phyloP scores from a whole-genome alignment of 306 rosid genomes.

The Herpetospermum pedunculosum region DNA sequence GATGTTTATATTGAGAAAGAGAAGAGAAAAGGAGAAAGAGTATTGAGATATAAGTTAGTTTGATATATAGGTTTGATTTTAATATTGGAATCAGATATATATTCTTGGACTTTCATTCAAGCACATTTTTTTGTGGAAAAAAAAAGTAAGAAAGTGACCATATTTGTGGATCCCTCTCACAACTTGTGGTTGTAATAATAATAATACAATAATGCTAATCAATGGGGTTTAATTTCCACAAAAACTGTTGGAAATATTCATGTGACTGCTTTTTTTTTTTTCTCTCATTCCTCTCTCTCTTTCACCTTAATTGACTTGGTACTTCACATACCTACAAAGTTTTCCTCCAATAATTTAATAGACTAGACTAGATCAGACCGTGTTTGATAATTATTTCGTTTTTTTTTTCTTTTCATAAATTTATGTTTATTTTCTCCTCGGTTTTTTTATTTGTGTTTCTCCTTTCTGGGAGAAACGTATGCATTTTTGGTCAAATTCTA shows the following conservation, averaged over 20 bases:
- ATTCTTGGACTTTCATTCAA: slow-evolving; percentile 3
- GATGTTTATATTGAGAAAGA: not conserved
- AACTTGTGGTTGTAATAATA: not conserved
- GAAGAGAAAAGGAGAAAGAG: not conserved
- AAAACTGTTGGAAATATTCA: slow-evolving; percentile 11
- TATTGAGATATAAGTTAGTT: not conserved
- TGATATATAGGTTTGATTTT: not conserved
- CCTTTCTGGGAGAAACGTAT: no score
- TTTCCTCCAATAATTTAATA: no score
- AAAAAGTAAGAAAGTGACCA: not conserved
- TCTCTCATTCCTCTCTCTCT: not conserved
- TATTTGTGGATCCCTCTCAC: not conserved
- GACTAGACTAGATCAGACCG: no score
- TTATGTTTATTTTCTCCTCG: no score
- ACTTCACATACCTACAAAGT: not conserved
- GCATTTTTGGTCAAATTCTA: no score
- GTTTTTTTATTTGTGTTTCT: no score
- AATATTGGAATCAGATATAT: not conserved
- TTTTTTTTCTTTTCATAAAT: no score
- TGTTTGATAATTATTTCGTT: no score
- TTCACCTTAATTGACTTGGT: not conserved
- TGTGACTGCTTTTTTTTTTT: not conserved
- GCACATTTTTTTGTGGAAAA: not conserved
- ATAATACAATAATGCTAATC: slow-evolving; percentile 6
- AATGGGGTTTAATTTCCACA: slow-evolving; percentile 10